These are phyloP conservation scores for Stentor coeruleus DNA, from an alignment of 73 alveolate genomes.

Conservation along the genomic window DNA sequence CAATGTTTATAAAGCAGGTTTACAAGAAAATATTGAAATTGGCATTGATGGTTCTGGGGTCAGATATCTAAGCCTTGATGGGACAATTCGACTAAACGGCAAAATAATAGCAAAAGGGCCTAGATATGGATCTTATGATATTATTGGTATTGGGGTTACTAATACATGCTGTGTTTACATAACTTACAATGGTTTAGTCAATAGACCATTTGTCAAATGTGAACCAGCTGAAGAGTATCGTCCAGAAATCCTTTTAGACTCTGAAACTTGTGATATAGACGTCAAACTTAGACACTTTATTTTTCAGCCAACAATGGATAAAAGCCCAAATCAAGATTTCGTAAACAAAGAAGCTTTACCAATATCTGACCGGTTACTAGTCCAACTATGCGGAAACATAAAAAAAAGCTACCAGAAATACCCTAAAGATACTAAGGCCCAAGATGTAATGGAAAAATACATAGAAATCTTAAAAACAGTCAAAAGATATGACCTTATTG, in stretches of 20 bases:
- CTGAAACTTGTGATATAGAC: background rate
- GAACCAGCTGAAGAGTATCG: background rate
- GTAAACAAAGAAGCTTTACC: background rate
- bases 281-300: background rate
- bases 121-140: conserved; percentile 10
- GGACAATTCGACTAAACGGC: background rate
- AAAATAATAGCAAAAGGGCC: background rate
- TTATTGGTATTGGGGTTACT: conserved; percentile 8
- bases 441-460: background rate
- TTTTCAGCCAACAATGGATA: background rate
- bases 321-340: background rate
- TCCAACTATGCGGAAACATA: background rate
- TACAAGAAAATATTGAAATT: background rate
- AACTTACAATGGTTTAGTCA: conserved; percentile 4
- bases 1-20: background rate
- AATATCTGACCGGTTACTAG: background rate
- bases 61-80: background rate
- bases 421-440: background rate
- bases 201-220: background rate
- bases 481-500: background rate
- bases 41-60: conserved; percentile 25
- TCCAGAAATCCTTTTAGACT: background rate
- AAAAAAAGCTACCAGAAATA: background rate
- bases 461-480: background rate
- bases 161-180: background rate